Evolutionary conservation across 331 rosid species (phyloP).

Genomic region (Cucumis variabilis): DNA sequence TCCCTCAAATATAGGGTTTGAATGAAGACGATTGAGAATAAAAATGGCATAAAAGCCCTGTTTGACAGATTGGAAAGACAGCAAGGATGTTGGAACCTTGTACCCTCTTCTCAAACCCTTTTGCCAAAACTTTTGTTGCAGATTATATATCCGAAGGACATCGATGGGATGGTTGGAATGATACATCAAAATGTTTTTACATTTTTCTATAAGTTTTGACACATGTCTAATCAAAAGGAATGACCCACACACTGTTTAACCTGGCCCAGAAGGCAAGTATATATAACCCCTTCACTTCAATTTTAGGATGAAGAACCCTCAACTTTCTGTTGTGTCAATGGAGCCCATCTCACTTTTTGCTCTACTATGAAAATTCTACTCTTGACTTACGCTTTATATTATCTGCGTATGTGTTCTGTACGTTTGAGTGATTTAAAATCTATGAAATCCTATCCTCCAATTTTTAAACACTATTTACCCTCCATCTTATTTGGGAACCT

Average conservation of each 20-base stretch:
- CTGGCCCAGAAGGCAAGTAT: neutral
- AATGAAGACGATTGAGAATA: neutral
- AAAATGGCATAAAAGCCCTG: neutral
- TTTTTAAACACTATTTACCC: neutral
- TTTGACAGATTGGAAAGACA: neutral
- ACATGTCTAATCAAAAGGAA: slow-evolving; percentile 19
- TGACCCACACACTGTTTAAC: neutral
- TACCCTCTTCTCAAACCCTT: slow-evolving; percentile 23
- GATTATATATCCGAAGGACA: slow-evolving; percentile 12
- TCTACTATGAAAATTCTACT: slow-evolving; percentile 5
- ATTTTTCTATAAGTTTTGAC: neutral
- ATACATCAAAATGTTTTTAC: neutral
- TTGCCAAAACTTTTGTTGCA: neutral
- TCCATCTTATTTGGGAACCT: neutral
- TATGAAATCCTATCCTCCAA: neutral
- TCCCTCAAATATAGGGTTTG: no score
- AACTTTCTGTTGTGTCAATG: neutral
- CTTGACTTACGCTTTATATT: neutral
- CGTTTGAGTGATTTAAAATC: neutral
- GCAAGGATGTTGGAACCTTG: slow-evolving; percentile 18
- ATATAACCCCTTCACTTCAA: neutral
- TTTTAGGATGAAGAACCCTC: neutral
- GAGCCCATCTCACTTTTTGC: slow-evolving; percentile 25
- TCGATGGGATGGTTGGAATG: slow-evolving; percentile 16
- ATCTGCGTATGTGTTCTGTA: neutral